Percentiles rank a stretch among this genome's conserved stretches.
Conservation (phyloP, 345 rosid genomes). For the Streptanthus diversifolius region DNA sequence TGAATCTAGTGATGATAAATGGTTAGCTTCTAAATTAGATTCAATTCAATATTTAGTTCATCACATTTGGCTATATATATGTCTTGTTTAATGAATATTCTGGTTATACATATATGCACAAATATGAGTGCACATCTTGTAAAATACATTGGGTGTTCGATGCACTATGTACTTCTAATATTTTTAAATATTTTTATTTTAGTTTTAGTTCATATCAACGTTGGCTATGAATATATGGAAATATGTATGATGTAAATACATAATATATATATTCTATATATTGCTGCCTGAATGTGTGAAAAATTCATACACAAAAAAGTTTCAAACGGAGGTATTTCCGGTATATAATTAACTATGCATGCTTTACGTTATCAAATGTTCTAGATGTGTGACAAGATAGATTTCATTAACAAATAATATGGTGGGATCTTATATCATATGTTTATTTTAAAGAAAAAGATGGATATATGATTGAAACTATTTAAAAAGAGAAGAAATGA, state of each 20-base stretch:
- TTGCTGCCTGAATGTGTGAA: background rate
- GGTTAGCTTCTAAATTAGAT: background rate
- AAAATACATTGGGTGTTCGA: background rate
- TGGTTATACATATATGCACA: background rate
- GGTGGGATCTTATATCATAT: slow-evolving; percentile 7
- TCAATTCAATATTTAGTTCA: background rate
- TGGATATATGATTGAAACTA: background rate
- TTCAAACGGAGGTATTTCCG: background rate
- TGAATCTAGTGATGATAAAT: background rate
- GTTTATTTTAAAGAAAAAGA: background rate
- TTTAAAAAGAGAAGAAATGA: background rate
- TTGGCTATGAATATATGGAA: background rate
- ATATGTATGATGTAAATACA: background rate
- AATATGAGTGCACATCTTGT: background rate
- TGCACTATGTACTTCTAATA: background rate
- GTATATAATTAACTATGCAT: background rate
- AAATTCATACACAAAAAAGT: background rate
- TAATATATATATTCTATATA: background rate
- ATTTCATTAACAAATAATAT: slow-evolving; percentile 21
- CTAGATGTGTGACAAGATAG: slow-evolving; percentile 18
- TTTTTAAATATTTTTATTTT: background rate
- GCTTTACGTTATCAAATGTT: background rate
- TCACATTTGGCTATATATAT: background rate
- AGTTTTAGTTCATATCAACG: background rate
- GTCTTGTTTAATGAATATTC: background rate